phyloP scores from a whole-genome alignment of 73 alveolate species.

The Paramecium caudatum region DNA sequence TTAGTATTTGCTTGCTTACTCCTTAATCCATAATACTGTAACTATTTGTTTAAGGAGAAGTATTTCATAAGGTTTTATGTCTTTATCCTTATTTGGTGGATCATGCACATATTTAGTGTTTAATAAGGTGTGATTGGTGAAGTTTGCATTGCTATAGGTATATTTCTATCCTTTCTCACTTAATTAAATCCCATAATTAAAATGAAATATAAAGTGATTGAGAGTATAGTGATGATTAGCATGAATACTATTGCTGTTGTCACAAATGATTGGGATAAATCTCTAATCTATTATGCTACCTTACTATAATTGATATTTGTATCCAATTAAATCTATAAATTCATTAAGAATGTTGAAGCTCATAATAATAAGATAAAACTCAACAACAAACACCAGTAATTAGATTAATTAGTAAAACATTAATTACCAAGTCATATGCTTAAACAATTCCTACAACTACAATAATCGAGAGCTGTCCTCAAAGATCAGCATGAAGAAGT shows the following conservation, averaged over 20 bases:
- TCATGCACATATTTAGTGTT: constrained; percentile 15
- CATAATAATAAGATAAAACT: not conserved
- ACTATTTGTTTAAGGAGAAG: not conserved
- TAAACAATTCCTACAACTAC: not conserved
- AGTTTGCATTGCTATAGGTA: constrained; percentile 26
- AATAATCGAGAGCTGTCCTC: constrained; percentile 19
- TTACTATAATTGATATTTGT: constrained; percentile 16
- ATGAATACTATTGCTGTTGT: constrained; percentile 11
- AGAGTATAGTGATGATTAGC: not conserved
- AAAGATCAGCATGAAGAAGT: constrained; percentile 71
- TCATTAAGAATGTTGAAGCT: constrained; percentile 20
- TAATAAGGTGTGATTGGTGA: constrained; percentile 13
- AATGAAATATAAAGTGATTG: constrained; percentile 35
- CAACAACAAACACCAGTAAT: not conserved
- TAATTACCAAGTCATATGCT: constrained; percentile 63
- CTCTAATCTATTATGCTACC: constrained; percentile 20
- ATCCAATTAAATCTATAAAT: constrained; percentile 1
- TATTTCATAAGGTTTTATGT: constrained; percentile 5
- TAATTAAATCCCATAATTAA: constrained; percentile 35
- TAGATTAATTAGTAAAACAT: constrained; percentile 52
- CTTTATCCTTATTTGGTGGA: constrained; percentile 6
- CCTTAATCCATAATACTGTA: not conserved
- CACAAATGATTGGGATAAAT: not conserved
- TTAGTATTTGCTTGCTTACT: not conserved
- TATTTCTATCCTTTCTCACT: constrained; percentile 35